A percentile compares a stretch with the other conserved stretches of the same genome.
Conservation (phyloP, 2,329 filamentous ascomycete species). For the Herpomyces periplanetae region DNA sequence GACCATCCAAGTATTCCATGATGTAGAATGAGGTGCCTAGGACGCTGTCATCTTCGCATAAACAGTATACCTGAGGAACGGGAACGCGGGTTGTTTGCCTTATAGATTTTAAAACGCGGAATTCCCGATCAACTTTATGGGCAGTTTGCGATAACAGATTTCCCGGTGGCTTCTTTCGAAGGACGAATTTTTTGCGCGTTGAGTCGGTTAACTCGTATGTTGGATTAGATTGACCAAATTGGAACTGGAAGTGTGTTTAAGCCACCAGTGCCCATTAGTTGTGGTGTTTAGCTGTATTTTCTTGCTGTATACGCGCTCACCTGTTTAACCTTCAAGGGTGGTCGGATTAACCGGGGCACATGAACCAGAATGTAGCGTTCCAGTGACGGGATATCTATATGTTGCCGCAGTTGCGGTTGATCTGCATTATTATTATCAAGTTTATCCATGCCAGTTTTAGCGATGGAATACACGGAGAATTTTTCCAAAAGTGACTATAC, state of each 20-base stretch:
- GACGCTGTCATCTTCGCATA: conserved; percentile 44
- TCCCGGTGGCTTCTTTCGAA: conserved; percentile 94
- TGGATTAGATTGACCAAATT: conserved; percentile 85
- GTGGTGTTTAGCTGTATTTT: not conserved
- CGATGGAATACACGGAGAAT: too few species aligned
- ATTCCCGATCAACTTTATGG: conserved; percentile 84
- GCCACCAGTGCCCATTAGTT: conserved; percentile 1
- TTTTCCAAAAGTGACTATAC: too few species aligned
- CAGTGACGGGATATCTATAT: conserved; percentile 41
- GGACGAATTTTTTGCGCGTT: conserved; percentile 30
- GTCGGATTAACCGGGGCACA: conserved; percentile 48
- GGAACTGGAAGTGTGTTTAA: conserved; percentile 19
- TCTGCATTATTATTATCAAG: too few species aligned
- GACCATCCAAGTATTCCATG: conserved; percentile 76
- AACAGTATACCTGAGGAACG: conserved; percentile 38
- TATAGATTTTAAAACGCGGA: conserved; percentile 53
- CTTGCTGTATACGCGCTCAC: conserved; percentile 10
- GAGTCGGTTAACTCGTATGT: conserved; percentile 59
- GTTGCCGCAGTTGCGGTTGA: too few species aligned
- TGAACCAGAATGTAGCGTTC: conserved; percentile 34
- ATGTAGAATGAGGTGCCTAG: conserved; percentile 83
- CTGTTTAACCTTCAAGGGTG: conserved; percentile 59
- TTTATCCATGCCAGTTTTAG: too few species aligned
- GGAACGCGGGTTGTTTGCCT: conserved; percentile 41
- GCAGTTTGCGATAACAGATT: conserved; percentile 67